phyloP scores from a whole-genome alignment of 768 basidiomycete species.

The Phanerochaete sordida region DNA sequence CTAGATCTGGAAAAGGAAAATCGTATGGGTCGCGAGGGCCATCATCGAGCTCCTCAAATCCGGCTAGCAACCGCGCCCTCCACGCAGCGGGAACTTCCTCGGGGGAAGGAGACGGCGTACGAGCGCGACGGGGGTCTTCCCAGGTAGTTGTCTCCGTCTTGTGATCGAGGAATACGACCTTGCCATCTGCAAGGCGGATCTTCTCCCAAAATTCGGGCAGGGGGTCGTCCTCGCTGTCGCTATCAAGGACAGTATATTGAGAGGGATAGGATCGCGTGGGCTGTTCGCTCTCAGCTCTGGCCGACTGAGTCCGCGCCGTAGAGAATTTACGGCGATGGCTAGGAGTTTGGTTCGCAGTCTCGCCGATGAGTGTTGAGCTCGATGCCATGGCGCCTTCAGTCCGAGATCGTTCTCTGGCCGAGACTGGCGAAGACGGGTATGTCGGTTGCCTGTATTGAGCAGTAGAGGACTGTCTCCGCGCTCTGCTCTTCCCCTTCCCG shows the following conservation, averaged over 20 bases:
- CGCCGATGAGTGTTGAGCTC: background rate
- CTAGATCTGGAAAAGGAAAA: slow-evolving; percentile 3
- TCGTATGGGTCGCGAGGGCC: background rate
- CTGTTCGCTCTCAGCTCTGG: too few species aligned
- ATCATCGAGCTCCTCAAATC: background rate
- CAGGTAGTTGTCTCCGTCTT: slow-evolving; percentile 99
- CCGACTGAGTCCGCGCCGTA: too few species aligned
- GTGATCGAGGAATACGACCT: slow-evolving; percentile 97
- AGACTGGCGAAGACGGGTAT: background rate
- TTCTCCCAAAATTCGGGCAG: slow-evolving; percentile 13
- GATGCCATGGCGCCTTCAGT: background rate
- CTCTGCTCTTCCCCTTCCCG: background rate
- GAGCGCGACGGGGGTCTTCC: slow-evolving; percentile 84
- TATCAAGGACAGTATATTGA: too few species aligned
- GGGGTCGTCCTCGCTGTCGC: background rate
- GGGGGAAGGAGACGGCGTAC: background rate
- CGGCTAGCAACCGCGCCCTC: slow-evolving; percentile 4
- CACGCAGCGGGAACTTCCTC: background rate
- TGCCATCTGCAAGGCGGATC: background rate
- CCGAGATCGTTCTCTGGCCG: background rate
- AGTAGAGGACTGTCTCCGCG: background rate
- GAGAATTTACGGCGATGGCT: too few species aligned
- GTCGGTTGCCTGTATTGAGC: background rate
- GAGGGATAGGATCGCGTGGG: too few species aligned
- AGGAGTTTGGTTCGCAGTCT: too few species aligned